Evolutionary conservation across 2,329 filamentous ascomycete species (phyloP), one percentile per base, ranked within the genome.

Genomic region (Nothopassalora personata): DNA sequence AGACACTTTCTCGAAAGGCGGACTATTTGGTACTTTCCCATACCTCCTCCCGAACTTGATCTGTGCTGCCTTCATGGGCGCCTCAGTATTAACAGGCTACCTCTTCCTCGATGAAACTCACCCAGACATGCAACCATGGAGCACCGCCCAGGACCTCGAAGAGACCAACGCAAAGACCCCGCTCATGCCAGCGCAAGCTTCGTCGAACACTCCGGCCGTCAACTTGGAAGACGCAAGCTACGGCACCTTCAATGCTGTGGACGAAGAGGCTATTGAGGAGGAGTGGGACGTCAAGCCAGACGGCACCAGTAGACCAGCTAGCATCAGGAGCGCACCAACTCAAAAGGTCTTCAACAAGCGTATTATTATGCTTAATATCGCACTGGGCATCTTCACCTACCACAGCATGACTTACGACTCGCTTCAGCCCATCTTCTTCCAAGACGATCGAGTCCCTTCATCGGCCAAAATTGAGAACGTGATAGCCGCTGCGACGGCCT

Each of bases 381-480:
- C 92, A 1, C 77, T 97, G 51, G 90, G 88, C 48, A 90, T 97
- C 63, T 96, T 96, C 76, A 94, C 91, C 4, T 96, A 96, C 72
- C 92, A 97, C 75, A 91, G 88, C 39, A 97, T 97, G 91, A 91
- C 89, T 0, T 97, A 90, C 74, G 93, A 97, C 70, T 90, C 96
- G 27, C 82, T 97, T 0, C 80, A 96, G 56, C 92, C 92, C 7
- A 96, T 97, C 60, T 97, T 96, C 75, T 85, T 96, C 54, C 91
- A 97, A 72, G 91, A 96, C 67, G 81, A 86, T 45, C 82, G 83
- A 31, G 76, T 75, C 62, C 71, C 74, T 28, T 70, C 77, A 49
- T 73, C 77, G 46, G 60, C 60, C 13, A 60, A 65, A 11, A 66
- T 62, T 19, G 71, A 77, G 5, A 64, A 75, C 27, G 59, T 64